Evolutionary conservation across 805 yeast genomes (phyloP), one percentile per base, ranked within the genome.

Genomic region (Candida manassasensis): DNA sequence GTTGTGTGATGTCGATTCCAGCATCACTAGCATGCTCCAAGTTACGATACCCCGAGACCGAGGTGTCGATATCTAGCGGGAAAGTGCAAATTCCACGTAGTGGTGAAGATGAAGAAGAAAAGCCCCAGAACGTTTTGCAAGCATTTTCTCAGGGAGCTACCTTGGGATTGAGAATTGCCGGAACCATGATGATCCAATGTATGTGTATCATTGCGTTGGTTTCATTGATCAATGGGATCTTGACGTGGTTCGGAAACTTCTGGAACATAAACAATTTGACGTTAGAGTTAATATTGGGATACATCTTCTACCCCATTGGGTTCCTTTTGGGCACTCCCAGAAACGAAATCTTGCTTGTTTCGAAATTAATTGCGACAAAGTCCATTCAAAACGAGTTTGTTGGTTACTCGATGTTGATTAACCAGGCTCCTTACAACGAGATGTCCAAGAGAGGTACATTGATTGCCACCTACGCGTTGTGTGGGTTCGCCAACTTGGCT

Each of bases 1-100:
- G 81, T 19, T 78, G 84, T 63, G 79, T 78, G 35, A 77, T 77
- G 84, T 76, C 82, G 2, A 76, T 77, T 50, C 84, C 84, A 4
- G 79, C 79, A 25, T 71, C 81, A 6, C 57, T 77, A 40, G 80
- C 81, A 3, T 73, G 76, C 15, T 71, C 81, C 11, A 77, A 77
- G 47, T 61, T 77, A 41, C 67, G 83, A 50, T 61, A 57, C 42
- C 84, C 84, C 11, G 84, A 77, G 47, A 67, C 72, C 4, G 82
- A 77, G 41, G 69, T 62, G 42, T 66, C 82, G 3, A 44, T 76
- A 30, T 69, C 81, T 18, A 51, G 63, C 32, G 77, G 79, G 19
- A 61, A 58, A 34, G 63, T 69, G 15, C 64, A 68, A n/a, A 59
- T 75, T 41, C 72, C 77, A 1, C 69, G 69, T 19, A 66, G 64